Base-by-base conservation (phyloP, 805 yeast species). In the Yamadazyma paraphyllophila region DNA sequence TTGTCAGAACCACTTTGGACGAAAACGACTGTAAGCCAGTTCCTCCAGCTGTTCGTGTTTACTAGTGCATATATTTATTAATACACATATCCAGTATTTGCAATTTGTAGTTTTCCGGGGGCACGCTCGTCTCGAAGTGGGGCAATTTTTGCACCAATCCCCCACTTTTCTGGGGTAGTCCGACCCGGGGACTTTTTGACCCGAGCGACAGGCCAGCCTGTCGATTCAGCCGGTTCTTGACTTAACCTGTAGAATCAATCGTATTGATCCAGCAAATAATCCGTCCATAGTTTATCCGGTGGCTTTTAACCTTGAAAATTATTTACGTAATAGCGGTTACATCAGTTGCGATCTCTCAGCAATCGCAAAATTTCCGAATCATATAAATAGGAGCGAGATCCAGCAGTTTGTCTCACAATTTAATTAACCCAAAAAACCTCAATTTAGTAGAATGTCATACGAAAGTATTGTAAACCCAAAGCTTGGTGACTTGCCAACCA, bases 31-130 rank as follows among this genome's bases (percentile, higher is more conserved):
- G 97, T 80, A 87, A 89, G 72, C 77, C 96, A 41, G 97, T 92
- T 53, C 98, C 98, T 55, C 98, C 98, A 48, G 94, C 96, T 47
- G 83, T 86, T 73, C 92, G 99, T 81, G 90, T 89, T 51, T 92
- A 92, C 70, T 92, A 83, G 55, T 15, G 43, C 43, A 40, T 40
- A 31, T 40, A 40, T 40, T 40, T 40, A 40, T 40, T 40, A 40
- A 40, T 40, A 40, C 34, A 34, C 26, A 41, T 17, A 20, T 29
- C 31, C 31, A n/a, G 13, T 29, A 11, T 10, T 29, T 10, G 13
- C 11, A 4, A 29, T 29, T 29, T 20, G 6, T 20, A 20, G 33
- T 4, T 30, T 30, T 13, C 33, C 33, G 33, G 7, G 33, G 33
- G 33, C 7, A 4, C 33, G 13, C 33, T 13, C 33, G 14, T 15